Evolutionary conservation across 1,284 basidiomycete species (phyloP).

Genomic region (Apiotrichum akiyoshidainum): DNA sequence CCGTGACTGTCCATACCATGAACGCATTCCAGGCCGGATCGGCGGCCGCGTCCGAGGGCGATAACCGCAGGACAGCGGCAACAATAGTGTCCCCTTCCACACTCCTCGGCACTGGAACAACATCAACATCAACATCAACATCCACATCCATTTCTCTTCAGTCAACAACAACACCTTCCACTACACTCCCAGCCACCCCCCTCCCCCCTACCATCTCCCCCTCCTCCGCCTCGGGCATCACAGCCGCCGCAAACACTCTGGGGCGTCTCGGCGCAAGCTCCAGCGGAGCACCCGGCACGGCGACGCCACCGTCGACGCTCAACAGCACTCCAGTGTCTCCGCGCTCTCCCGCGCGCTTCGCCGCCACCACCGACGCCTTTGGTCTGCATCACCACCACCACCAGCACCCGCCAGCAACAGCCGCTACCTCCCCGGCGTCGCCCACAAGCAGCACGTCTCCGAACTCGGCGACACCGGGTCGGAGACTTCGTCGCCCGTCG

Average conservation of each 20-base stretch:
- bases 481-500: slow-evolving; percentile 36
- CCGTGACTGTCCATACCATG: background rate
- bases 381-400: slow-evolving; percentile 23
- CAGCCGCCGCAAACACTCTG: background rate
- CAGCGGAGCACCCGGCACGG: background rate
- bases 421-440: background rate
- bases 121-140: background rate
- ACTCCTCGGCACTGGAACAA: background rate
- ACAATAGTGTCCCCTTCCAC: too few species aligned
- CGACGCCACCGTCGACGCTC: background rate
- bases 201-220: background rate
- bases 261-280: background rate
- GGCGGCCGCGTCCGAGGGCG: too few species aligned
- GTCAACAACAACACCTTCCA: background rate
- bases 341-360: slow-evolving; percentile 29
- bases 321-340: slow-evolving; percentile 2
- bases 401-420: background rate
- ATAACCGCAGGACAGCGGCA: too few species aligned
- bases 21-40: background rate
- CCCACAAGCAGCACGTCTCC: background rate
- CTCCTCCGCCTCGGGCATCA: background rate
- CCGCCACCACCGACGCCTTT: slow-evolving; percentile 41
- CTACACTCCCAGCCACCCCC: background rate
- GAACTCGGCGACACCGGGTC: slow-evolving; percentile 2
- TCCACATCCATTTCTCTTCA: background rate